These are phyloP conservation scores for Cyberlindnera xylosilytica DNA, from an alignment of 805 yeast genomes.

Conservation along the genomic window DNA sequence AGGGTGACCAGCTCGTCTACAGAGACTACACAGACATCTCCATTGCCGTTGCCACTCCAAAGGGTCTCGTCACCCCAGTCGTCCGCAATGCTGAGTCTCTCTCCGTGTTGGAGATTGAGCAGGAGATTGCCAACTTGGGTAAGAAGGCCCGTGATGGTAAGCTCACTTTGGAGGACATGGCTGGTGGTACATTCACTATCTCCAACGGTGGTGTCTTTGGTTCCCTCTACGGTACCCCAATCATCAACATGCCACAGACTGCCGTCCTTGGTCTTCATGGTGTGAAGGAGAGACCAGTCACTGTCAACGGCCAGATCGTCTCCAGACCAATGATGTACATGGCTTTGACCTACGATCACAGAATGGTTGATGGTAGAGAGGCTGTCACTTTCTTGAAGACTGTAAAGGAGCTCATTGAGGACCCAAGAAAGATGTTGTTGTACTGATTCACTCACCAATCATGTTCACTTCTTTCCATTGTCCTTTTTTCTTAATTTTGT, in stretches of 20 bases:
- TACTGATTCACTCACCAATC: constrained; percentile 26
- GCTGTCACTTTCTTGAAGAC: constrained; percentile 97
- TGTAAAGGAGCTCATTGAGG: constrained; percentile 95
- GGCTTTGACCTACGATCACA: constrained; percentile 97
- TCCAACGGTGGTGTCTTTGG: constrained; percentile 99
- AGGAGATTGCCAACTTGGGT: constrained; percentile 79
- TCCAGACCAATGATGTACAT: constrained; percentile 99
- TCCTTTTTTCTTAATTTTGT: not conserved
- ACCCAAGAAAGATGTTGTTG: constrained; percentile 96
- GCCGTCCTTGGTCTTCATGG: constrained; percentile 98
- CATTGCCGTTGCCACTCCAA: constrained; percentile 97
- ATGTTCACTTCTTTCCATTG: not conserved
- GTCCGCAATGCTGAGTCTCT: constrained; percentile 95
- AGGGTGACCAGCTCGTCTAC: constrained; percentile 89
- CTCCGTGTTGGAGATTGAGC: constrained; percentile 83
- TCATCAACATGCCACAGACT: constrained; percentile 96
- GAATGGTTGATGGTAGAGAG: constrained; percentile 97
- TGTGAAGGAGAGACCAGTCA: constrained; percentile 95
- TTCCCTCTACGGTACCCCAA: constrained; percentile 96
- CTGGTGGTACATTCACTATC: constrained; percentile 98
- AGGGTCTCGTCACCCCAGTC: constrained; percentile 97
- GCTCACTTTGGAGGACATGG: constrained; percentile 95
- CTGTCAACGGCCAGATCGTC: constrained; percentile 92
- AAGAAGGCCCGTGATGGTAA: constrained; percentile 95
- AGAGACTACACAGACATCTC: constrained; percentile 96